Base-by-base conservation (phyloP, 2,329 filamentous ascomycete species). In the Claviceps lovelessii region DNA sequence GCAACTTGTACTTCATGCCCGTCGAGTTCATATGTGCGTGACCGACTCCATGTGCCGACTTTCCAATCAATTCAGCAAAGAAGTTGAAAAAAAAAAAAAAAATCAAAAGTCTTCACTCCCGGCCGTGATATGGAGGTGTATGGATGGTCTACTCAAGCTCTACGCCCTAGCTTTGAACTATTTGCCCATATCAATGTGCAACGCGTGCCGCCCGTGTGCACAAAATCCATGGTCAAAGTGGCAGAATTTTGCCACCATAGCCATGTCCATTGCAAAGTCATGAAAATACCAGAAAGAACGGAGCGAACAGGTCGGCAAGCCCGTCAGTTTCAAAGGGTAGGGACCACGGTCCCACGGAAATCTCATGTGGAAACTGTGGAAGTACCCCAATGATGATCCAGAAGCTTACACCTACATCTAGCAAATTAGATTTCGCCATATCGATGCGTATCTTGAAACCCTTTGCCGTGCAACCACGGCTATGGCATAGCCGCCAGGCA, bases 251-350 rank as follows among this genome's bases (percentile, higher is more conserved):
- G 42, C 17, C 50, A 45, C 33, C n/a, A 15, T 8, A 33, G 10
- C 51, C 23, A 4, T 7, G n/a, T 31, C 28, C 51, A 7, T 52
- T n/a, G 28, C 6, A 28, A 19, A 49, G 31, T 28, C 39, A 46
- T 54, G 45, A 49, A 23, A n/a, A 11, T 9, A 6, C 19, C 23
- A 13, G 68, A 69, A 68, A 73, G 66, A 62, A 58, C 58, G 65
- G 73, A 73, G 71, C 71, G 70, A 72, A 67, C 61, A 61, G 62
- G 68, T 66, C 51, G 61, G 64, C 64, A 64, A 65, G 60, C 17
- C 39, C 39, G 52, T 11, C 35, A 39, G 33, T 49, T 51, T 39
- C 54, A 55, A 53, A 29, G n/a, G 52, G 28, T 31, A 52, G 42
- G n/a, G 10, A 44, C 28, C 48, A 37, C 31, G 29, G 28, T 35